A percentile compares a stretch with the other conserved stretches of the same genome.
phyloP scores from a whole-genome alignment of 768 basidiomycete genomes.

The Rhizopogon vesiculosus region DNA sequence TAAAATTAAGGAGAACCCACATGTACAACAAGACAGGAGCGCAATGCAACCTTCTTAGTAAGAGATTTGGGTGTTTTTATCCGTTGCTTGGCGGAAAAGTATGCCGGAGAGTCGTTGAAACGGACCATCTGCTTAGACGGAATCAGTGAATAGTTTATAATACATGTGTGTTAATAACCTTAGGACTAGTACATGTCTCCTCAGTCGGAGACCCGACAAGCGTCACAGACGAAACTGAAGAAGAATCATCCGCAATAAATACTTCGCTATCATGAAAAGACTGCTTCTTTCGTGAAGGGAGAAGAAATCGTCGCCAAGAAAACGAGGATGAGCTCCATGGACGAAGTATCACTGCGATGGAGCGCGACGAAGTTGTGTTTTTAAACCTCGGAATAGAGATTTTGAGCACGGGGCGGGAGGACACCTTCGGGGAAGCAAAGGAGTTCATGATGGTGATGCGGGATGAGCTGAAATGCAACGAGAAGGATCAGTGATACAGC shows the following conservation, averaged over 20 bases:
- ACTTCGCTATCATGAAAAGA: background rate
- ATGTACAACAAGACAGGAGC: conserved; percentile 24
- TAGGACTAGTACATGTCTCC: conserved; percentile 6
- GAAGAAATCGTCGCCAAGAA: conserved; percentile 14
- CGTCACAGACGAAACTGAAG: conserved; percentile 6
- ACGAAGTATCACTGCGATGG: background rate
- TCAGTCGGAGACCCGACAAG: conserved; percentile 4
- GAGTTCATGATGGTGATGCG: background rate
- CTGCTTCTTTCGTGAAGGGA: conserved; percentile 1
- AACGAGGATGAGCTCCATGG: conserved; percentile 11
- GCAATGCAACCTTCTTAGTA: conserved; percentile 11
- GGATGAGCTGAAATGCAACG: background rate
- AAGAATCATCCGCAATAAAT: background rate
- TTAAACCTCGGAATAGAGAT: background rate
- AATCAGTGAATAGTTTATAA: background rate
- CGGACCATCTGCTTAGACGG: conserved; percentile 16
- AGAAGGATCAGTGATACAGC: background rate
- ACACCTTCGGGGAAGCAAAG: background rate
- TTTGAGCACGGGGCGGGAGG: background rate
- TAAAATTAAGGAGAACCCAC: conserved; percentile 7
- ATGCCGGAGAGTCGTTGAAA: conserved; percentile 21
- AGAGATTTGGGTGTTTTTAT: conserved; percentile 11
- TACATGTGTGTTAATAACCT: conserved; percentile 11
- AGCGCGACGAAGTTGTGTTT: background rate
- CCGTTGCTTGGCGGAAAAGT: conserved; percentile 15